Evolutionary conservation across 1,284 basidiomycete species (phyloP), one percentile per base, ranked within the genome.

Genomic region (Calocybe gambosa): DNA sequence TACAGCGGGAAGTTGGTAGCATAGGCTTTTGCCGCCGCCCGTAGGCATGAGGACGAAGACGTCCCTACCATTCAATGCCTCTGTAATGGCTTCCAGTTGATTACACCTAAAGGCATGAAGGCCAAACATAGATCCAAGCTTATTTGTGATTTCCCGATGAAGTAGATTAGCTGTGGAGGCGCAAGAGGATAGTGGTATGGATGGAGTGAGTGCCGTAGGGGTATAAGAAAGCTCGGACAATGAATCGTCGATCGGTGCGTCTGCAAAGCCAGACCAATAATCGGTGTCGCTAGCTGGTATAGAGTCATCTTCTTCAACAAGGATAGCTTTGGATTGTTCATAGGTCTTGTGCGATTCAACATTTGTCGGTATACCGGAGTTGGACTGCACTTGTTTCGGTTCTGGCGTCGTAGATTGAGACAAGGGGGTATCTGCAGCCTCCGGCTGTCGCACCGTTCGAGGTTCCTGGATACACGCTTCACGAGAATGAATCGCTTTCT

Each of bases 41-140:
- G 95, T 99, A 0, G 96, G 95, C 83, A 98, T 95, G 5, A 99
- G 75, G 15, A 97, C 90, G 55, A 98, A 93, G 10, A 93, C 91
- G 59, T 99, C 94, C 40, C 74, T 77, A 2, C 88, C 93, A 0
- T 74, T 70, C 62, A 99, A 71, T 0, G 89, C 85, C 2, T 85
- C 85, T 42, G 82, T 78, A 56, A 98, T 90, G 0, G 90, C 93
- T 58, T 91, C 85, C 31, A 91, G 75, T 63, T 98, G 96, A 62
- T 97, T 90, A 3, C 66, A 68, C 12, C 94, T 81, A 64, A 98
- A 98, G 0, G 61, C 58, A 0, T 73, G 58, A 2, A 98, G 70
- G 6, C 71, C 69, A 65, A 98, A 98, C 1, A 80, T 74, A 1
- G 68, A 61, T 31, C 71, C 76, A 16, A 97, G 70, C 9, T 80